These are phyloP conservation scores for Talaromyces sp. DNA, from an alignment of 2,329 filamentous ascomycete species.

Conservation along the genomic window DNA sequence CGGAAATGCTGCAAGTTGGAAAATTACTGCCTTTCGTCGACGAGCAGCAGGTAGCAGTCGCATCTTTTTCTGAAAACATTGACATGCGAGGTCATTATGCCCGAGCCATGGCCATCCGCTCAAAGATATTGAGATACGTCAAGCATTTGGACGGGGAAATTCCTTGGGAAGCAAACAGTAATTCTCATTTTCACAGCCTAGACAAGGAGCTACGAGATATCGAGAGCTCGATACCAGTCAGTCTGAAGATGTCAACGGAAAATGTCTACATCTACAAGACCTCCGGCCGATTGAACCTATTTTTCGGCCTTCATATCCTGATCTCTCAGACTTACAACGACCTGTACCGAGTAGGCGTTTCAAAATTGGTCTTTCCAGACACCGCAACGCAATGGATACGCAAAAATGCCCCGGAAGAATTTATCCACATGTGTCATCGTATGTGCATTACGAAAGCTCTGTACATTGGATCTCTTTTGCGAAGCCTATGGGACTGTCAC, in stretches of 20 bases:
- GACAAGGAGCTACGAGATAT: conserved; percentile 6
- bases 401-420: conserved; percentile 9
- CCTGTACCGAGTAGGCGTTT: conserved; percentile 8
- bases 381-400: conserved; percentile 4
- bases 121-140: conserved; percentile 13
- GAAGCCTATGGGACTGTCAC: conserved; percentile 9
- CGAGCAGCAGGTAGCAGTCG: neutral
- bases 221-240: conserved; percentile 7
- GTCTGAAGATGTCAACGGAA: conserved; percentile 11
- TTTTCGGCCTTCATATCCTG: conserved; percentile 11
- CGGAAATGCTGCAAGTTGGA: conserved; percentile 24
- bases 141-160: conserved; percentile 7
- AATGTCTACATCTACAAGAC: conserved; percentile 14
- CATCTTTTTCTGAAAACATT: neutral
- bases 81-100: conserved; percentile 13
- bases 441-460: conserved; percentile 8
- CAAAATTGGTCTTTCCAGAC: neutral
- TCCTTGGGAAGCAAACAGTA: neutral
- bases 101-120: conserved; percentile 7
- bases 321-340: conserved; percentile 12
- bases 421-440: conserved; percentile 11
- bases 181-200: conserved; percentile 1
- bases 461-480: conserved; percentile 5
- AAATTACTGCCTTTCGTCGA: conserved; percentile 14
- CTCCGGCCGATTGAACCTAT: conserved; percentile 11